These are phyloP conservation scores for Austroboletus olivaceoglutinosus DNA, from an alignment of 1,284 basidiomycete species.

Conservation along the genomic window DNA sequence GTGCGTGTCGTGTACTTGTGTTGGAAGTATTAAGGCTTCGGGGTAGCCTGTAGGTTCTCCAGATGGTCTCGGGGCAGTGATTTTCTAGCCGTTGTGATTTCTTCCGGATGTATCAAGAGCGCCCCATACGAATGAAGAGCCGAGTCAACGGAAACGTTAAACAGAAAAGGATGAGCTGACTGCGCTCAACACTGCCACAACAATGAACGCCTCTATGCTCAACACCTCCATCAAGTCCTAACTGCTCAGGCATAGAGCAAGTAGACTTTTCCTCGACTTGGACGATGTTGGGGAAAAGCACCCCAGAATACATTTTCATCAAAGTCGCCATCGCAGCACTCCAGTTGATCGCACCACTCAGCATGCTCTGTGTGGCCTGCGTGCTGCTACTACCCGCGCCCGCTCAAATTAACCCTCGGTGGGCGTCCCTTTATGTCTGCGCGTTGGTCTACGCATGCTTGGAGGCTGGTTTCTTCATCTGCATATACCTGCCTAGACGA, in stretches of 20 bases:
- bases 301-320: slow-evolving; percentile 56
- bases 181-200: too few relatives aligned
- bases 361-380: slow-evolving; percentile 37
- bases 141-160: too few relatives aligned
- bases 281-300: slow-evolving; percentile 45
- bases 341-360: slow-evolving; percentile 49
- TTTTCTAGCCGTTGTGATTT: too few relatives aligned
- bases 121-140: too few relatives aligned
- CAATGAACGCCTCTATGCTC: too few relatives aligned
- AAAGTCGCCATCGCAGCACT: slow-evolving; percentile 45
- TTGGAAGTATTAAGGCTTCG: too few relatives aligned
- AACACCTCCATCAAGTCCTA: neutral
- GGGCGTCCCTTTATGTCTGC: slow-evolving; percentile 1
- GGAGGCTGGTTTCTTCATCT: slow-evolving; percentile 50
- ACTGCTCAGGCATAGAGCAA: neutral
- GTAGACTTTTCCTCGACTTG: neutral
- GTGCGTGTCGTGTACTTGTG: too few relatives aligned
- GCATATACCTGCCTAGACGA: slow-evolving; percentile 50
- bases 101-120: too few relatives aligned
- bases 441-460: slow-evolving; percentile 37
- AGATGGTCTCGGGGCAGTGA: too few relatives aligned
- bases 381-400: slow-evolving; percentile 4
- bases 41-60: too few relatives aligned
- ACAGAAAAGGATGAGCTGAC: too few relatives aligned
- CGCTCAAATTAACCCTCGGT: neutral